Percentiles rank a stretch among this genome's conserved stretches.
These are phyloP conservation scores for Starmerella sp. DNA, from an alignment of 805 yeast genomes.

Conservation along the genomic window DNA sequence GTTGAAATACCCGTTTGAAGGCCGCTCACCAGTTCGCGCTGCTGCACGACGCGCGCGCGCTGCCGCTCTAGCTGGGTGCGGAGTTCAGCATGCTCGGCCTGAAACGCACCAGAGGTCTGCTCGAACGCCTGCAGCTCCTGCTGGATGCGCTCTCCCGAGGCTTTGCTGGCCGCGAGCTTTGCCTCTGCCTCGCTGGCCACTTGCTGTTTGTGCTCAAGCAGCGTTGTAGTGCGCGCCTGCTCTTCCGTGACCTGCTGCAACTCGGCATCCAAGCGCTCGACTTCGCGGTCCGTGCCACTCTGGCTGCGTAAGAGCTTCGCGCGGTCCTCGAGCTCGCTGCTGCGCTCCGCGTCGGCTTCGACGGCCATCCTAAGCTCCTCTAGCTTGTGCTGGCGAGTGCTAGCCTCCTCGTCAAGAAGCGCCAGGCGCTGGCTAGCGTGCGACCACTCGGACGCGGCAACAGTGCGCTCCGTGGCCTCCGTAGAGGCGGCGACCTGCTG, in stretches of 20 bases:
- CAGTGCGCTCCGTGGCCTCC: constrained; percentile 61
- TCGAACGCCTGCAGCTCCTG: constrained; percentile 4
- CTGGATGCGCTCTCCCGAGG: not conserved
- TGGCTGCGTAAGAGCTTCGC: constrained; percentile 3
- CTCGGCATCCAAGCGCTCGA: constrained; percentile 8
- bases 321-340: constrained; percentile 1
- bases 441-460: constrained; percentile 62
- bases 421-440: constrained; percentile 5
- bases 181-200: not conserved
- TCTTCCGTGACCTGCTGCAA: constrained; percentile 10
- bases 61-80: constrained; percentile 3
- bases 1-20: constrained; percentile 22
- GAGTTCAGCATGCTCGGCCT: constrained; percentile 7
- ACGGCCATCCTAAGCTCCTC: constrained; percentile 25
- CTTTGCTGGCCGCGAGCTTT: not conserved
- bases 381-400: constrained; percentile 19
- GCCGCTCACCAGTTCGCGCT: constrained; percentile 17
- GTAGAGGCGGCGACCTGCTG: constrained; percentile 74
- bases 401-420: constrained; percentile 4
- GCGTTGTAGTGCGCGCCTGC: constrained; percentile 5
- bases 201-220: constrained; percentile 12
- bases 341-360: not conserved
- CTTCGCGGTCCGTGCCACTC: constrained; percentile 1
- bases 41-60: constrained; percentile 4
- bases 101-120: constrained; percentile 3